phyloP scores from a whole-genome alignment of 1,284 basidiomycete species.

The Pholiota adiposa region DNA sequence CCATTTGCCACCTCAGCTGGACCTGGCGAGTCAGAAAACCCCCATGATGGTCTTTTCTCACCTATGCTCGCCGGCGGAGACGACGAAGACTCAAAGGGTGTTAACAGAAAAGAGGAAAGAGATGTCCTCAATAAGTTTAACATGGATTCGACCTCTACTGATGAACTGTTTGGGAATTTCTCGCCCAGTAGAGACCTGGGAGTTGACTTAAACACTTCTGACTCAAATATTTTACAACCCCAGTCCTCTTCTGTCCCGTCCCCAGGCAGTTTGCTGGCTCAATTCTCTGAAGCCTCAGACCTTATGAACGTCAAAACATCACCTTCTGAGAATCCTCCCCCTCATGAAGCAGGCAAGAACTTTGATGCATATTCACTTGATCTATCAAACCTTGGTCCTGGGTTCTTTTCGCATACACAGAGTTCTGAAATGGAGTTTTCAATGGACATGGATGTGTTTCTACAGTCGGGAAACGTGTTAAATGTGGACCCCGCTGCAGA shows the following conservation, averaged over 20 bases:
- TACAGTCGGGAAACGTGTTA: slow-evolving; percentile 19
- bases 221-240: slow-evolving; percentile 3
- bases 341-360: slow-evolving; percentile 28
- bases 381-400: slow-evolving; percentile 39
- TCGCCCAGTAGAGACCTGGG: slow-evolving; percentile 15
- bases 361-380: slow-evolving; percentile 50
- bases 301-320: slow-evolving; percentile 27
- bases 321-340: slow-evolving; percentile 24
- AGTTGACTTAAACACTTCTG: slow-evolving; percentile 6
- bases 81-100: slow-evolving; percentile 8
- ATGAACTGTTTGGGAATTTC: slow-evolving; percentile 29
- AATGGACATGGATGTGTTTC: slow-evolving; percentile 41
- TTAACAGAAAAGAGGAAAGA: slow-evolving; percentile 19
- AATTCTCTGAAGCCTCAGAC: slow-evolving; percentile 34
- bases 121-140: slow-evolving; percentile 22
- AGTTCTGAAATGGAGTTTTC: slow-evolving; percentile 38
- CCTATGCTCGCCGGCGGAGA: slow-evolving; percentile 35
- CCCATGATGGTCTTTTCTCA: slow-evolving; percentile 51
- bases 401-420: slow-evolving; percentile 37
- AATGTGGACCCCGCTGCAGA: slow-evolving; percentile 24
- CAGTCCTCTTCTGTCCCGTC: slow-evolving; percentile 33
- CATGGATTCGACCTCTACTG: slow-evolving; percentile 23
- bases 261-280: slow-evolving; percentile 43
- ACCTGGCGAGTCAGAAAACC: slow-evolving; percentile 32
- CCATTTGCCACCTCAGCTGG: slow-evolving; percentile 53